A percentile compares a stretch with the other conserved stretches of the same genome.
These are phyloP conservation scores for Nitzschia palea DNA, from an alignment of 108 stramenopile genomes.

Conservation along the genomic window DNA sequence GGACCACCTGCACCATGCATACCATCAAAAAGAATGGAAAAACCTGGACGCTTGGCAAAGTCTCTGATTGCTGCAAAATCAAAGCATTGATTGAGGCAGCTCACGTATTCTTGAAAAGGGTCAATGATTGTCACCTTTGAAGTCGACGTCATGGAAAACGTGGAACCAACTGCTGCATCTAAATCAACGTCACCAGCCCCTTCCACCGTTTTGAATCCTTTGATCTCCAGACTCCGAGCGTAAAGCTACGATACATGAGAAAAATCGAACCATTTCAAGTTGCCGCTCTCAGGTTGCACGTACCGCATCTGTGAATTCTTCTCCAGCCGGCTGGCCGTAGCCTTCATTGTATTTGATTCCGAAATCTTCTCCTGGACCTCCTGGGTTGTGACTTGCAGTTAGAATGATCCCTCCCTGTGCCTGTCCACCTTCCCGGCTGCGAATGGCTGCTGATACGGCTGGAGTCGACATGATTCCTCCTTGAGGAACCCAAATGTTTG, in stretches of 20 bases:
- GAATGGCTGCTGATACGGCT: conserved; percentile 89
- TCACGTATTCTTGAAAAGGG: conserved; percentile 82
- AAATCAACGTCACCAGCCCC: conserved; percentile 63
- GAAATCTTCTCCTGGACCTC: conserved; percentile 98
- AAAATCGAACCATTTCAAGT: background rate
- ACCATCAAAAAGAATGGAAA: conserved; percentile 94
- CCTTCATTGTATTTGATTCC: conserved; percentile 97
- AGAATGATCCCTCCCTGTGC: conserved; percentile 90
- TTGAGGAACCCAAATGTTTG: conserved; percentile 88
- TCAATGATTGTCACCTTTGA: conserved; percentile 87
- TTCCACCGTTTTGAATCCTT: conserved; percentile 65
- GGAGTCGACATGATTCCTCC: conserved; percentile 96
- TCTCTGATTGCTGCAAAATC: conserved; percentile 85
- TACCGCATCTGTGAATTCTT: conserved; percentile 94
- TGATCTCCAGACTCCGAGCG: conserved; percentile 59
- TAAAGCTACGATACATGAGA: conserved; percentile 48
- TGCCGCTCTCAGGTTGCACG: conserved; percentile 20
- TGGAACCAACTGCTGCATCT: conserved; percentile 60
- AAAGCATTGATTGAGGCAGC: conserved; percentile 88
- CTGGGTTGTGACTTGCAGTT: conserved; percentile 98
- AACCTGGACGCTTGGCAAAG: conserved; percentile 76
- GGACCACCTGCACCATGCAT: conserved; percentile 99
- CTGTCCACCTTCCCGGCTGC: conserved; percentile 69
- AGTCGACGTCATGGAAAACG: conserved; percentile 51
- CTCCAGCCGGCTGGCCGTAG: conserved; percentile 96